Conservation (phyloP, 345 rosid species). For the Eucalyptus polybractea region DNA sequence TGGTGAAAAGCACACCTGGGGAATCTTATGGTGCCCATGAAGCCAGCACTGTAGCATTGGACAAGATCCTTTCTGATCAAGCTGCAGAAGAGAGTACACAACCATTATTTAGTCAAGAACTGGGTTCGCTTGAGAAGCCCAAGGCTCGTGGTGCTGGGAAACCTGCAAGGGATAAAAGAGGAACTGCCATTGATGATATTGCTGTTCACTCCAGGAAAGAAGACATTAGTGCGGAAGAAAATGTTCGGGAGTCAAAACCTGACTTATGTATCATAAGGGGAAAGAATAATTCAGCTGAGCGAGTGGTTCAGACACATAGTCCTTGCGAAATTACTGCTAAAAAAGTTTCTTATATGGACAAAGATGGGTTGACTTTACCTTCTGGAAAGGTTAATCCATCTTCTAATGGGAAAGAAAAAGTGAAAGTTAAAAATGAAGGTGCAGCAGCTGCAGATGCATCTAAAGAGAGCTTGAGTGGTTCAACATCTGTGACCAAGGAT, state of each 20-base stretch:
- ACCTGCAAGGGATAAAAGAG: constrained; percentile 40
- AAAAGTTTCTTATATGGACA: constrained; percentile 18
- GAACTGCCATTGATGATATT: constrained; percentile 18
- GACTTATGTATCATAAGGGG: neutral
- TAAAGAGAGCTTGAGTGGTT: constrained; percentile 23
- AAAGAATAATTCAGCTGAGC: constrained; percentile 15
- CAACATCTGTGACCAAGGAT: constrained; percentile 26
- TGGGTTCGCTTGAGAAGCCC: constrained; percentile 23
- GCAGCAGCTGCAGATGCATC: constrained; percentile 14
- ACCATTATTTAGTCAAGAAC: constrained; percentile 22
- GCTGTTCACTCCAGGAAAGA: constrained; percentile 25
- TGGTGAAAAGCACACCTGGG: constrained; percentile 11
- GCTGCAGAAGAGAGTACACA: constrained; percentile 23
- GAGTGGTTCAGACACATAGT: neutral
- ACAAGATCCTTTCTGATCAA: constrained; percentile 21
- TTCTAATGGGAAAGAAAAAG: constrained; percentile 37
- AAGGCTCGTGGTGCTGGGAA: constrained; percentile 31
- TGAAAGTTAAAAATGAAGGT: constrained; percentile 25
- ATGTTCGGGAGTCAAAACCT: neutral
- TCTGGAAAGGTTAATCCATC: constrained; percentile 29
- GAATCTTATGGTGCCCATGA: constrained; percentile 17
- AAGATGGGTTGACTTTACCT: constrained; percentile 24
- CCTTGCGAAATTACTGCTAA: constrained; percentile 29
- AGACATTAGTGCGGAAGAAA: neutral
- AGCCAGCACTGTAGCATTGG: constrained; percentile 11